These are phyloP conservation scores for Sordariomycetes sp. DNA, from an alignment of 2,329 filamentous ascomycete genomes.

Conservation along the genomic window DNA sequence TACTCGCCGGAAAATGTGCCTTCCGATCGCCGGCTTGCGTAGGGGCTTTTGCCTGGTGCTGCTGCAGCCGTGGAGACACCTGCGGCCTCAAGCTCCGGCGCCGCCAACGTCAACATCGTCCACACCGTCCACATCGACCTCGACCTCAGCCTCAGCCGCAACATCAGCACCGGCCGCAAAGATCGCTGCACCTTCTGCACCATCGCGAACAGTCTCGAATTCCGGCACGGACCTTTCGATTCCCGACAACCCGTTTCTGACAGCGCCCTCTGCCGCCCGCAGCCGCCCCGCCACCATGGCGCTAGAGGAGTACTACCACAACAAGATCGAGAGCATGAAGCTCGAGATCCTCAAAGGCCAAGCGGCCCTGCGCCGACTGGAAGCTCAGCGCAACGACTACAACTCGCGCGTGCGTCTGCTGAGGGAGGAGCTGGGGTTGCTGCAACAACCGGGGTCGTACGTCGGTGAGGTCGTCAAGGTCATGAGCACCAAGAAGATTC, in stretches of 20 bases:
- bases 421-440: constrained; percentile 86
- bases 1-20: constrained; percentile 6
- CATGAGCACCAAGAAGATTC: constrained; percentile 98
- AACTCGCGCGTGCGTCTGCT: constrained; percentile 94
- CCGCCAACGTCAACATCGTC: too few relatives aligned
- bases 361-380: constrained; percentile 84
- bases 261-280: constrained; percentile 1
- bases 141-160: constrained; percentile 1
- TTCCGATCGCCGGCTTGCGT: constrained; percentile 5
- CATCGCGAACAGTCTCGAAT: constrained; percentile 4
- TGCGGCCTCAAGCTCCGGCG: constrained; percentile 6
- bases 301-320: constrained; percentile 98
- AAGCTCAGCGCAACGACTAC: constrained; percentile 98
- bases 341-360: constrained; percentile 99
- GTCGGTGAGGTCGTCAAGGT: constrained; percentile 99
- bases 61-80: constrained; percentile 4
- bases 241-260: constrained; percentile 4
- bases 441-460: constrained; percentile 96
- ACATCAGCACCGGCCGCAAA: background rate
- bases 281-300: constrained; percentile 61
- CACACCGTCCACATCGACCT: too few relatives aligned
- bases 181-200: constrained; percentile 7
- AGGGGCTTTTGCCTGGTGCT: constrained; percentile 4
- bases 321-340: constrained; percentile 99
- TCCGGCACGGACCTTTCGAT: background rate